Conservation (phyloP, 1,139 yeast species). For the Debaryomycetaceae sp. region DNA sequence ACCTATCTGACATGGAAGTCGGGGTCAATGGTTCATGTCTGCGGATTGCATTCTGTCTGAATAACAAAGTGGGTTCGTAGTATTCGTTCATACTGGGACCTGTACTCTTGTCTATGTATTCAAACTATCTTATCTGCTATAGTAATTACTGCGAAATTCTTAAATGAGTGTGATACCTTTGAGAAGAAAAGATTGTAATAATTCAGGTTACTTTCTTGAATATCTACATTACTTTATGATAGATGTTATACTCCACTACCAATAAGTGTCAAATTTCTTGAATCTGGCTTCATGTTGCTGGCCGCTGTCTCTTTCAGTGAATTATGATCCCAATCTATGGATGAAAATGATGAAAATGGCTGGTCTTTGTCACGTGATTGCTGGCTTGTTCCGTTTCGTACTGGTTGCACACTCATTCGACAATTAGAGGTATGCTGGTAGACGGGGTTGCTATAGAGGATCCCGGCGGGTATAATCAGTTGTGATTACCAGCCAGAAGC, state of each 20-base stretch:
- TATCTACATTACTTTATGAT: not conserved
- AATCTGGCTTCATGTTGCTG: not conserved
- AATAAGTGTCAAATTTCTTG: too few relatives aligned
- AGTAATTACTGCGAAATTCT: not conserved
- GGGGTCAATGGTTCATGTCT: not conserved
- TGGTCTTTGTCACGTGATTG: constrained; percentile 5
- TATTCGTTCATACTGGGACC: constrained; percentile 26
- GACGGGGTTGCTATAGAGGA: too few relatives aligned
- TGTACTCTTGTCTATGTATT: not conserved
- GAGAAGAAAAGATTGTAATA: not conserved
- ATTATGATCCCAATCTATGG: not conserved
- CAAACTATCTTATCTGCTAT: not conserved
- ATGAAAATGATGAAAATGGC: constrained; percentile 2
- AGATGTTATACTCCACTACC: too few relatives aligned
- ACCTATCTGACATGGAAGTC: constrained; percentile 6
- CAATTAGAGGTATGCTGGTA: too few relatives aligned
- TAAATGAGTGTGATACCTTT: not conserved
- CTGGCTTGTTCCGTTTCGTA: not conserved
- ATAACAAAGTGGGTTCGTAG: constrained; percentile 44
- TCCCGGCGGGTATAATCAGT: too few relatives aligned
- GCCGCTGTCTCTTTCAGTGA: not conserved
- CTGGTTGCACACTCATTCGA: not conserved
- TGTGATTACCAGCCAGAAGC: too few relatives aligned
- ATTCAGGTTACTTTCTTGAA: not conserved
- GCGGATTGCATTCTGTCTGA: constrained; percentile 45